Conservation (phyloP, 257 asterid genomes). For the Solanum bukasovii region DNA sequence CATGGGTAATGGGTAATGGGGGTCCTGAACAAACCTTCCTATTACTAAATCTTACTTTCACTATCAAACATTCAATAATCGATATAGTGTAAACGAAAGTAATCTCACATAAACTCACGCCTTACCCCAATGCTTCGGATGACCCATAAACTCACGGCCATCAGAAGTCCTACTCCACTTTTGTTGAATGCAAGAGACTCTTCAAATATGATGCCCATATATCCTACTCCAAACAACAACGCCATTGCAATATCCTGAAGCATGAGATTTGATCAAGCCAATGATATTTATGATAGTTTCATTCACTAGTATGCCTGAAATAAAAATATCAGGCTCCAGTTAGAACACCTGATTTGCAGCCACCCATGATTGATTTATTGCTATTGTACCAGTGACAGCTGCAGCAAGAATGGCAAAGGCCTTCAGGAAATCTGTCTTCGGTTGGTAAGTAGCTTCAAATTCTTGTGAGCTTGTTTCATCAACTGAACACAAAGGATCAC, state of each 20-base stretch:
- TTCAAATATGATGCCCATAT: constrained; percentile 91
- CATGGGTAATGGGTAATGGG: not conserved
- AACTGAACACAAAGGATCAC: constrained; percentile 92
- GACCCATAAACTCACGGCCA: constrained; percentile 97
- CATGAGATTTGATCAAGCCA: constrained; percentile 14
- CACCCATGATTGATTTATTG: constrained; percentile 94
- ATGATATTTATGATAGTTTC: not conserved
- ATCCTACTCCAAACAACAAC: constrained; percentile 75
- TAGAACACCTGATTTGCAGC: constrained; percentile 79
- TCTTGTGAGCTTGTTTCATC: constrained; percentile 80
- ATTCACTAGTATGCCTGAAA: constrained; percentile 6
- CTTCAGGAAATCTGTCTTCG: constrained; percentile 79
- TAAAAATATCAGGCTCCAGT: not conserved
- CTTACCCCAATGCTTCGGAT: constrained; percentile 92
- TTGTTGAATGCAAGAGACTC: constrained; percentile 95
- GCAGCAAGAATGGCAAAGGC: constrained; percentile 79
- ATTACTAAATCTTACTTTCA: not conserved
- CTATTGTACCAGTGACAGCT: constrained; percentile 79
- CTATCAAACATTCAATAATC: not conserved
- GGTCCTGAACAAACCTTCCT: not conserved
- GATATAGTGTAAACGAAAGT: not conserved
- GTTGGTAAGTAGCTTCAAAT: constrained; percentile 53
- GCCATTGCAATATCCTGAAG: constrained; percentile 91
- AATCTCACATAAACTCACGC: not conserved
- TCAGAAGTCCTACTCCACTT: constrained; percentile 94